Conservation (phyloP, 768 basidiomycete genomes). For the Paxillus ammoniavirescens region DNA sequence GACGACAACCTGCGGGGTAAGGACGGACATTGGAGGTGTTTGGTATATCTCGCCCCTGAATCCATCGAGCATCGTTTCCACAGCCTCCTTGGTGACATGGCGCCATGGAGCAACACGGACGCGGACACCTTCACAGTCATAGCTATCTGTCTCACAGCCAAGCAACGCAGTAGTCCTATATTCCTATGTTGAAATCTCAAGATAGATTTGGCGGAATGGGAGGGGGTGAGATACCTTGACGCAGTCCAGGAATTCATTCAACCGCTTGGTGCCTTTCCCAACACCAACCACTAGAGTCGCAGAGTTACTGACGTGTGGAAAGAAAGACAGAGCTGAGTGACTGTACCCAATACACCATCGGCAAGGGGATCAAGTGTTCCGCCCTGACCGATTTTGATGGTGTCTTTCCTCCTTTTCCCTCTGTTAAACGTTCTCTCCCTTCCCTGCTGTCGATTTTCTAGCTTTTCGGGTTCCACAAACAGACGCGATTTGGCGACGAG, state of each 20-base stretch:
- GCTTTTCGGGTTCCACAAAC: slow-evolving; percentile 62
- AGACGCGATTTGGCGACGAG: slow-evolving; percentile 75
- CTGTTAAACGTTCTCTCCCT: slow-evolving; percentile 42
- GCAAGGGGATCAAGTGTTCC: slow-evolving; percentile 97
- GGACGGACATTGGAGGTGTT: slow-evolving; percentile 82
- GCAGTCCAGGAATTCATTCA: slow-evolving; percentile 81
- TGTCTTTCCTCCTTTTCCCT: slow-evolving; percentile 37
- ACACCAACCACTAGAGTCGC: slow-evolving; percentile 73
- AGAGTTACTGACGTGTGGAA: slow-evolving; percentile 1
- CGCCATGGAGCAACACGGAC: slow-evolving; percentile 77
- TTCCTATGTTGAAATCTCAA: slow-evolving; percentile 53
- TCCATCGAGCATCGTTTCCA: slow-evolving; percentile 63
- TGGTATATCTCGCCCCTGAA: slow-evolving; percentile 91
- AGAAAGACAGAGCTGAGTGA: not conserved
- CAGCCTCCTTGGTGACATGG: slow-evolving; percentile 76
- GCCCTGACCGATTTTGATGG: slow-evolving; percentile 86
- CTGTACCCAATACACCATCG: slow-evolving; percentile 86
- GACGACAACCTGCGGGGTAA: not conserved
- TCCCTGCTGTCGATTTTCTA: slow-evolving; percentile 46
- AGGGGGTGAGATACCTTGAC: slow-evolving; percentile 60
- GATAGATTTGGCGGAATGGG: not conserved
- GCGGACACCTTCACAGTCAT: slow-evolving; percentile 85
- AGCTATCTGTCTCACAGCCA: slow-evolving; percentile 93
- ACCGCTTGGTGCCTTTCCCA: slow-evolving; percentile 85
- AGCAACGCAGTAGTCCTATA: slow-evolving; percentile 88